Evolutionary conservation across 2,329 filamentous ascomycete genomes (phyloP), one percentile per base, ranked within the genome.

Genomic region (Ophioceras dolichostomum): DNA sequence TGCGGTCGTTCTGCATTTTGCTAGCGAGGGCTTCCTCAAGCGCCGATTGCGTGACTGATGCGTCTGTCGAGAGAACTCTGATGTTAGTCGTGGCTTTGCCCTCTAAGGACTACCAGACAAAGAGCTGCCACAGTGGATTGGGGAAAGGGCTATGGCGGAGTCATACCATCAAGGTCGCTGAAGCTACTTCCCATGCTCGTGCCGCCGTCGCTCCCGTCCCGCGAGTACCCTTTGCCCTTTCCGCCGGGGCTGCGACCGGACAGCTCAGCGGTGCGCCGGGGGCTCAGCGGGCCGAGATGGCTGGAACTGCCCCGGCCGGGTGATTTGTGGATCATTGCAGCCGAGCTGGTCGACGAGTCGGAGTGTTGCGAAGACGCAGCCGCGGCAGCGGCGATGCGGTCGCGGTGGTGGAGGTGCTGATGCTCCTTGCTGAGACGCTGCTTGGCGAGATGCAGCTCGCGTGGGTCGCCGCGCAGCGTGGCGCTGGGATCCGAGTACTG

Each of bases 161-260:
- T 47, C 55, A 41, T 62, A 74, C 82, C 83, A 53, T 89, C 84
- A 31, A 93, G 67, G 60, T 91, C 85, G 57, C 83, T 89, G 49
- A 86, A 91, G 48, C 83, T 88, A 54, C 83, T 89, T 1, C 83
- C 82, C 76, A 87, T 86, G 48, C 81, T 86, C 22, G 78, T 80
- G 12, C 79, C 47, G 22, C 43, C 45, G 43, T 86, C 80, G 49
- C 79, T 85, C 10, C 73, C 74, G 43, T 81, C 76, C 10, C 68
- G 65, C 2, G 70, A 71, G 32, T 62, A 57, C 0, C 62, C 65
- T 47, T 68, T 67, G 20, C 59, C 62, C 41, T 68, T 69, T 8
- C 58, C 59, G 8, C 60, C 57, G 2, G 74, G 70, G 47, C 69
- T 75, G 32, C 70, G 60, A 19, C 67, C 67, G 3, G 69, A 63